Evolutionary conservation across 2,329 filamentous ascomycete species (phyloP).

Genomic region (Aspergillus novoparasiticus): DNA sequence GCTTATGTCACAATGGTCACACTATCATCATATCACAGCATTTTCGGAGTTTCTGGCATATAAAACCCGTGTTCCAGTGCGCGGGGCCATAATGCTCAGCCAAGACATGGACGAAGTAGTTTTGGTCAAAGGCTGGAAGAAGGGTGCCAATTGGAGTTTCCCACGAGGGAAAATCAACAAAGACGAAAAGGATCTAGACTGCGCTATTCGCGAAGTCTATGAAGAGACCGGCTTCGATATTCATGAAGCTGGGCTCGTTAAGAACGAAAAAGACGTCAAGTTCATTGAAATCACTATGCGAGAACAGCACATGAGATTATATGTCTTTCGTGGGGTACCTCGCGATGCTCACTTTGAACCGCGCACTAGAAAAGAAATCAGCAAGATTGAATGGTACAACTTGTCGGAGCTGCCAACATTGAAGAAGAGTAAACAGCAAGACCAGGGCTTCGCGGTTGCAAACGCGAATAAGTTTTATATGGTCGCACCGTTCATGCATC

Average conservation of each 20-base stretch:
- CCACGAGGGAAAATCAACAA: constrained; percentile 98
- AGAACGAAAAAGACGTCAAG: constrained; percentile 71
- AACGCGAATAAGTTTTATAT: constrained; percentile 94
- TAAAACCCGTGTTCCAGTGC: constrained; percentile 90
- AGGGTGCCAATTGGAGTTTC: constrained; percentile 93
- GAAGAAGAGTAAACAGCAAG: constrained; percentile 70
- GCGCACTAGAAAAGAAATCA: constrained; percentile 93
- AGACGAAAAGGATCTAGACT: constrained; percentile 90
- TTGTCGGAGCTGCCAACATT: constrained; percentile 84
- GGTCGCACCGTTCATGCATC: constrained; percentile 89
- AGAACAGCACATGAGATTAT: constrained; percentile 90
- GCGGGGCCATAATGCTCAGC: constrained; percentile 91
- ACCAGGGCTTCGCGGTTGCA: constrained; percentile 56
- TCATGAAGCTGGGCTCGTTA: constrained; percentile 72
- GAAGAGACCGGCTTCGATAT: constrained; percentile 95
- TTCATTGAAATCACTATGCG: constrained; percentile 87
- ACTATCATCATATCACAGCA: constrained; percentile 75
- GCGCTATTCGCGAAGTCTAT: constrained; percentile 89
- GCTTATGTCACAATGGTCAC: constrained; percentile 77
- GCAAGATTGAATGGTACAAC: constrained; percentile 94
- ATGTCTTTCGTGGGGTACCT: constrained; percentile 86
- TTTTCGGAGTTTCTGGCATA: constrained; percentile 93
- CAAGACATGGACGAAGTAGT: constrained; percentile 91
- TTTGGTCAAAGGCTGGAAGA: constrained; percentile 97
- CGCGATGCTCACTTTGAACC: constrained; percentile 87